These are phyloP conservation scores for Mycena kentingensis DNA, from an alignment of 768 basidiomycete species.

Conservation along the genomic window DNA sequence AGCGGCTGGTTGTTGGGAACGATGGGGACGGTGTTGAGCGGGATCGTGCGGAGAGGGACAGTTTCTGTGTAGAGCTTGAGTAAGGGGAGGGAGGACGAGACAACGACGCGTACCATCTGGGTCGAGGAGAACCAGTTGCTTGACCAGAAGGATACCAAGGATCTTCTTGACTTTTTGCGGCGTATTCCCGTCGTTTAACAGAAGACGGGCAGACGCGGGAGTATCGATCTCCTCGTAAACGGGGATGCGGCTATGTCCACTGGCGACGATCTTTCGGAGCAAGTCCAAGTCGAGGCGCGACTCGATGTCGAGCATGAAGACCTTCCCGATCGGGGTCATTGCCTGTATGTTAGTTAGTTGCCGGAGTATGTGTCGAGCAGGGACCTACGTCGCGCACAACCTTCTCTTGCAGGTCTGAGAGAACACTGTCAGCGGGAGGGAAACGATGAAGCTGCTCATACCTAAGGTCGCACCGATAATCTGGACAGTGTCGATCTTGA, in stretches of 20 bases:
- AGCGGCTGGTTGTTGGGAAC: slow-evolving; percentile 86
- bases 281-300: slow-evolving; percentile 79
- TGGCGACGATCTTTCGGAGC: slow-evolving; percentile 70
- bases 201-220: slow-evolving; percentile 10
- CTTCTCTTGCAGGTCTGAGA: slow-evolving; percentile 90
- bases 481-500: slow-evolving; percentile 84
- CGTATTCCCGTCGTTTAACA: slow-evolving; percentile 4
- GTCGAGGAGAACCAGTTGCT: slow-evolving; percentile 86
- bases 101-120: slow-evolving; percentile 59
- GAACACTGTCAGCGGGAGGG: no score
- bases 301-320: slow-evolving; percentile 88
- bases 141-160: slow-evolving; percentile 83
- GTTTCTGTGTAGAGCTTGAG: slow-evolving; percentile 60
- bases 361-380: no score
- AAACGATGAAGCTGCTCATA: no score
- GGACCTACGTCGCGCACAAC: slow-evolving; percentile 76
- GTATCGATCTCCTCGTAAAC: slow-evolving; percentile 80
- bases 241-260: slow-evolving; percentile 83
- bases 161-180: slow-evolving; percentile 73
- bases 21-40: slow-evolving; percentile 82
- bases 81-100: not conserved
- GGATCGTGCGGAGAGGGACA: slow-evolving; percentile 77
- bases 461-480: slow-evolving; percentile 89
- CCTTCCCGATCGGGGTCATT: slow-evolving; percentile 80
- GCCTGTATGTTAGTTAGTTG: no score